Evolutionary conservation across 257 asterid species (phyloP), one percentile per base, ranked within the genome.

Genomic region (Lantana camara): DNA sequence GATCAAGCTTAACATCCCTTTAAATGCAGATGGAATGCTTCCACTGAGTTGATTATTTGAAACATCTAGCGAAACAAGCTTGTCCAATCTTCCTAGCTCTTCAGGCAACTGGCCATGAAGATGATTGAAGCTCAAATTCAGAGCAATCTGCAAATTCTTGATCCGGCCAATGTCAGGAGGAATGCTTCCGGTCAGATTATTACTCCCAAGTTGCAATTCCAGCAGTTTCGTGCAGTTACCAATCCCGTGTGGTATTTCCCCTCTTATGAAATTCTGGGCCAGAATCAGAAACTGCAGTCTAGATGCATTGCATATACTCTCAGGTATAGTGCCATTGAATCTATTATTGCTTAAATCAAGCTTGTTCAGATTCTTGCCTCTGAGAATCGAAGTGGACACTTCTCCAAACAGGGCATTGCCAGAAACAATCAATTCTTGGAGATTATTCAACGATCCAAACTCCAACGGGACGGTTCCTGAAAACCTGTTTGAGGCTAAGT

Each of bases 1-100:
- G 12, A 94, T 90, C 85, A 90, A 80, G 65, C 99, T 94, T 57
- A 82, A 70, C 99, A 94, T 94, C 56, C 97, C 99, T 59, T 73
- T 88, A 66, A 86, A 64, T 9, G 89, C 80, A 8, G 69, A 9
- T 0, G 99, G 97, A 48, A 94, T 94, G 69, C 70, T 79, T 37
- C 99, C 97, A 24, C 75, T 47, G n/a, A 94, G 88, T 75, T 83
- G 95, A 78, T 94, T 94, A 62, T 73, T 79, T 32, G 99, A 88
- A 1, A 94, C 86, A 44, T 94, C 97, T 55, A 94, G 70, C 27
- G 96, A 81, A 71, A 94, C 99, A 61, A 94, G 80, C 85, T 88
- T 94, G 84, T 90, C 97, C 23, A 94, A 82, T 71, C 75, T 81
- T 30, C 97, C 99, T 2, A 94, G 76, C 66, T 94, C 99, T 9